Conservation (phyloP, 371 early-diverging fungal species). For the Mortierella sp. region DNA sequence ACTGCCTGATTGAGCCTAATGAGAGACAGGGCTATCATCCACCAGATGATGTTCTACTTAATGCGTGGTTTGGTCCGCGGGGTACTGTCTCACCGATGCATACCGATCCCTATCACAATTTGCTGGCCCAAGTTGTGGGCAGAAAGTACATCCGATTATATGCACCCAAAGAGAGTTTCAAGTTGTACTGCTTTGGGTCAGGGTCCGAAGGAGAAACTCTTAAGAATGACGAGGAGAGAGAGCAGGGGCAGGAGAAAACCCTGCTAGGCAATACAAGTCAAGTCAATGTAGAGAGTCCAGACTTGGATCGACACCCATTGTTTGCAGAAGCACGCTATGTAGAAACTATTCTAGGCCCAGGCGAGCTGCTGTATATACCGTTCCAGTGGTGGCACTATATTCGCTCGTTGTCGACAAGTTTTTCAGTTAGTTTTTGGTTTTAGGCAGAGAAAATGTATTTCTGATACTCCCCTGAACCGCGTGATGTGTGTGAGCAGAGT, state of each 20-base stretch:
- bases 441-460: slow-evolving; percentile 21
- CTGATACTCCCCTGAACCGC: not conserved
- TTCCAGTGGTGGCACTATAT: slow-evolving; percentile 96
- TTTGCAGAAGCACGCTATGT: slow-evolving; percentile 71
- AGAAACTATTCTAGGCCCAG: slow-evolving; percentile 81
- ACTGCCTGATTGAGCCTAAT: slow-evolving; percentile 71
- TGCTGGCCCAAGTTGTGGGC: slow-evolving; percentile 92
- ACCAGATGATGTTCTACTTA: slow-evolving; percentile 68
- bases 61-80: slow-evolving; percentile 93
- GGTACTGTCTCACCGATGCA: slow-evolving; percentile 92
- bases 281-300: slow-evolving; percentile 79
- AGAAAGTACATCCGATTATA: slow-evolving; percentile 84
- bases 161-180: slow-evolving; percentile 67
- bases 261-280: slow-evolving; percentile 85
- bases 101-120: slow-evolving; percentile 86
- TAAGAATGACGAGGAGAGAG: not conserved
- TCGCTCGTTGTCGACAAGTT: slow-evolving; percentile 80
- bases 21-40: slow-evolving; percentile 51
- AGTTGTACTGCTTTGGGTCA: slow-evolving; percentile 64
- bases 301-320: slow-evolving; percentile 64
- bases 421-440: slow-evolving; percentile 94
- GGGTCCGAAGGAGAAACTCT: not conserved
- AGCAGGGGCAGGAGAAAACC: slow-evolving; percentile 24
- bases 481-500: not conserved
- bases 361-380: slow-evolving; percentile 93